Conservation (phyloP, 2,329 filamentous ascomycete genomes). For the Trichoderma sp. region DNA sequence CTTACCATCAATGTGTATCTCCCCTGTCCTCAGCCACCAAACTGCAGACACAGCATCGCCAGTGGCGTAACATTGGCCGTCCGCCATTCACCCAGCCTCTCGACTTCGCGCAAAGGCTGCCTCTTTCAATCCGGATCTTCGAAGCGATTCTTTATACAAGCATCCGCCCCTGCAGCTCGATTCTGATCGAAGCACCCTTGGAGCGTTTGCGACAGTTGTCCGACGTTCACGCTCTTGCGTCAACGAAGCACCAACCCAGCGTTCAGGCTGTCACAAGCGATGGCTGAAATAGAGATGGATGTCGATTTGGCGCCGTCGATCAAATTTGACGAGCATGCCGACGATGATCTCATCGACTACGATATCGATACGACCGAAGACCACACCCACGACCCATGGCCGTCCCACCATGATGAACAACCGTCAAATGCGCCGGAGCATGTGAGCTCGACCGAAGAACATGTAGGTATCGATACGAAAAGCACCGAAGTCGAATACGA, state of each 20-base stretch:
- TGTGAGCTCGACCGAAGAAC: conserved; percentile 7
- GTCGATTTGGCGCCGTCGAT: conserved; percentile 37
- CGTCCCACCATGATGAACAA: conserved; percentile 22
- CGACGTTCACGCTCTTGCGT: background rate
- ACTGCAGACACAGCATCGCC: conserved; percentile 14
- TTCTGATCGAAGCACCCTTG: background rate
- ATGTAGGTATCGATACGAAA: conserved; percentile 8
- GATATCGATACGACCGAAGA: conserved; percentile 39
- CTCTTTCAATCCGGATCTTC: background rate
- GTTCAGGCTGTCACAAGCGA: conserved; percentile 23
- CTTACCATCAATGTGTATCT: conserved; percentile 24
- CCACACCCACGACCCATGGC: conserved; percentile 15
- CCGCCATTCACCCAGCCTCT: background rate
- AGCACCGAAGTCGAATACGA: conserved; percentile 1
- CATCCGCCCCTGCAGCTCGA: background rate
- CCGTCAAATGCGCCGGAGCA: background rate
- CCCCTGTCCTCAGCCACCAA: conserved; percentile 5
- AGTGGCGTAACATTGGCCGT: conserved; percentile 16
- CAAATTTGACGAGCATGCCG: conserved; percentile 33
- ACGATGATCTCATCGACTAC: conserved; percentile 45
- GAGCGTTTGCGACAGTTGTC: background rate
- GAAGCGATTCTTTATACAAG: background rate
- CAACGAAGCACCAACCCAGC: background rate
- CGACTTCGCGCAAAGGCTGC: background rate
- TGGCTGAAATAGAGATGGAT: conserved; percentile 41